Base-by-base conservation (phyloP, 371 early-diverging fungal species). In the Haplosporangium sp. region DNA sequence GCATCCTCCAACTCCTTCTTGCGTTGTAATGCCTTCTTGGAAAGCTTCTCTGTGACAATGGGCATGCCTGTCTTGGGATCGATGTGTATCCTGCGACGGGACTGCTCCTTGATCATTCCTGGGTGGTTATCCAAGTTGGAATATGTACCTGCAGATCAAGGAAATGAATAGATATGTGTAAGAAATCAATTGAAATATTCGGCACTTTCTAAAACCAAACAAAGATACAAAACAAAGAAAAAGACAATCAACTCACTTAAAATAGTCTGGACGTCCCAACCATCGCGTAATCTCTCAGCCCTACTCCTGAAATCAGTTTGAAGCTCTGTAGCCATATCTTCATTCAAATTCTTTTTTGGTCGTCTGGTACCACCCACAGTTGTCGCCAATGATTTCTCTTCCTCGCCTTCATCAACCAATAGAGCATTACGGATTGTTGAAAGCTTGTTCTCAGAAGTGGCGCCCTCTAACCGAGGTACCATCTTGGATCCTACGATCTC, bases 51-150 rank as follows among this genome's bases (percentile, higher is more conserved):
- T 38, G 88, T 85, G 45, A 88, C 75, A 19, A 85, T 61, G 6
- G 92, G 93, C 87, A 92, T 86, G n/a, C 91, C 91, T 1, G 89
- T 90, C 84, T 88, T 91, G 72, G 86, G 88, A 71, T 89, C 86
- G 67, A 89, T 89, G 55, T 84, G 78, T 67, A 89, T 87, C 79
- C 85, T 88, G 70, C 84, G 86, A 20, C 72, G 72, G 3, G 77
- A 76, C 15, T 73, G 78, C 67, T 92, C 92, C 45, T 88, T 84
- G 72, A 94, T 94, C 42, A 91, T 82, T 5, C 86, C 77, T 17
- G 95, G 94, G 71, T 93, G 94, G 72, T 95, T 95, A 63, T 95
- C 94, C 56, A 94, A 83, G 78, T 94, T 94, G 45, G 94, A 93
- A 72, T 94, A 95, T 7, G 95, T 95, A 39, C 77, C 77, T 77